These are phyloP conservation scores for Discostella pseudostelligera DNA, from an alignment of 108 stramenopile genomes.

Conservation along the genomic window DNA sequence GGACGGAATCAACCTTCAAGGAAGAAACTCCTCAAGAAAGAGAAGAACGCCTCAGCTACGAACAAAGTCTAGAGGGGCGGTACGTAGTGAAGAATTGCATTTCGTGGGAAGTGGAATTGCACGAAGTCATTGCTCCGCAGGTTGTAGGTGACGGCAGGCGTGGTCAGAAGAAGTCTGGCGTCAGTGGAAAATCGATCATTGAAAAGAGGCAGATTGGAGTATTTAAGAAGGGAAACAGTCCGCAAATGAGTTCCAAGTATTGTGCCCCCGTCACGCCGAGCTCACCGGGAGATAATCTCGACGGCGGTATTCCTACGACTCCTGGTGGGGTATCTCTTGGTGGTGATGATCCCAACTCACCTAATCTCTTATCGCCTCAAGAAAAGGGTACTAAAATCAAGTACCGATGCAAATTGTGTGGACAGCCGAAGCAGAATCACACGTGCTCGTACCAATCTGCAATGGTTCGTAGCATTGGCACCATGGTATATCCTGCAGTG, in stretches of 20 bases:
- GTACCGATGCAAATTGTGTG: conserved; percentile 79
- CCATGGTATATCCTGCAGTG: conserved; percentile 74
- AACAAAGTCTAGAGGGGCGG: conserved; percentile 20
- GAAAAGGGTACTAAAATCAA: conserved; percentile 42
- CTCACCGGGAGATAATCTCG: conserved; percentile 6
- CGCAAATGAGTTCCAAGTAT: background rate
- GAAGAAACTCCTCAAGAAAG: conserved; percentile 9
- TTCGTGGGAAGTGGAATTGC: conserved; percentile 44
- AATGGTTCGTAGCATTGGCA: conserved; percentile 74
- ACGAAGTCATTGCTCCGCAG: conserved; percentile 19
- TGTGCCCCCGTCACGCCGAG: conserved; percentile 33
- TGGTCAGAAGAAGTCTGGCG: conserved; percentile 3
- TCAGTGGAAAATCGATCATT: background rate
- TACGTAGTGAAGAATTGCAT: conserved; percentile 44
- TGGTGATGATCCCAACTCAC: conserved; percentile 23
- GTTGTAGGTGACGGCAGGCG: background rate
- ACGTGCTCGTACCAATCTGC: conserved; percentile 64
- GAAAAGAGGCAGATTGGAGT: conserved; percentile 1
- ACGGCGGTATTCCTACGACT: background rate
- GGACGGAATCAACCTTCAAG: background rate
- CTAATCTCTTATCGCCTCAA: conserved; percentile 5
- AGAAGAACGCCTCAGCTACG: conserved; percentile 27
- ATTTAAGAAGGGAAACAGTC: background rate
- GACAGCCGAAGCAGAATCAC: conserved; percentile 86
- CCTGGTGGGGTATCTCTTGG: background rate